These are phyloP conservation scores for Coemansia sp. DNA, from an alignment of 192 early-diverging fungal genomes.

Conservation along the genomic window DNA sequence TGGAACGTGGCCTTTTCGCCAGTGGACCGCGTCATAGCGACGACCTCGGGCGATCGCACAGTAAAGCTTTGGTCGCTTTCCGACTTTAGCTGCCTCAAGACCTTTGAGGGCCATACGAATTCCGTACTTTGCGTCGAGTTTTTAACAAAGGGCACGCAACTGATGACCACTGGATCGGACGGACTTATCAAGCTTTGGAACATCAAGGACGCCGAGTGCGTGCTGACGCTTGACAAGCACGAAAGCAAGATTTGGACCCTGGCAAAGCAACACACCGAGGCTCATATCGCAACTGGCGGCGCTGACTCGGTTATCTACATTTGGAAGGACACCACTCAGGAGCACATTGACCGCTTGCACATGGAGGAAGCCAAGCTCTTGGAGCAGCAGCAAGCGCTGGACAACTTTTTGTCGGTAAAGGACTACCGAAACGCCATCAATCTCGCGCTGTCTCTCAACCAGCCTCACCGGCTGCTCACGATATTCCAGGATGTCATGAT, in stretches of 20 bases:
- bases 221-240: constrained; percentile 88
- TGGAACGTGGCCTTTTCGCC: constrained; percentile 94
- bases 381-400: constrained; percentile 88
- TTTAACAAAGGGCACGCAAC: constrained; percentile 81
- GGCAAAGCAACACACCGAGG: constrained; percentile 67
- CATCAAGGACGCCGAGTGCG: constrained; percentile 87
- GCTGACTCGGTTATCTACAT: constrained; percentile 88
- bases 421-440: constrained; percentile 92
- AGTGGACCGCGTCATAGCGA: constrained; percentile 92
- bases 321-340: constrained; percentile 90
- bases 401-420: constrained; percentile 80
- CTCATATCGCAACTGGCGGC: constrained; percentile 80
- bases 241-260: constrained; percentile 96
- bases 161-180: constrained; percentile 86
- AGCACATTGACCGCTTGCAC: constrained; percentile 76
- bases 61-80: constrained; percentile 92
- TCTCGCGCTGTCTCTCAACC: constrained; percentile 84
- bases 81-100: constrained; percentile 88
- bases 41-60: constrained; percentile 90
- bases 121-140: constrained; percentile 87
- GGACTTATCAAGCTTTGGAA: constrained; percentile 97
- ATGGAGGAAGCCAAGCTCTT: constrained; percentile 62
- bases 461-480: constrained; percentile 79
- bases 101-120: constrained; percentile 98
- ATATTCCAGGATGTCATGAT: constrained; percentile 67